Evolutionary conservation across 2,329 filamentous ascomycete species (phyloP).

Genomic region (Nothopassalora personata): DNA sequence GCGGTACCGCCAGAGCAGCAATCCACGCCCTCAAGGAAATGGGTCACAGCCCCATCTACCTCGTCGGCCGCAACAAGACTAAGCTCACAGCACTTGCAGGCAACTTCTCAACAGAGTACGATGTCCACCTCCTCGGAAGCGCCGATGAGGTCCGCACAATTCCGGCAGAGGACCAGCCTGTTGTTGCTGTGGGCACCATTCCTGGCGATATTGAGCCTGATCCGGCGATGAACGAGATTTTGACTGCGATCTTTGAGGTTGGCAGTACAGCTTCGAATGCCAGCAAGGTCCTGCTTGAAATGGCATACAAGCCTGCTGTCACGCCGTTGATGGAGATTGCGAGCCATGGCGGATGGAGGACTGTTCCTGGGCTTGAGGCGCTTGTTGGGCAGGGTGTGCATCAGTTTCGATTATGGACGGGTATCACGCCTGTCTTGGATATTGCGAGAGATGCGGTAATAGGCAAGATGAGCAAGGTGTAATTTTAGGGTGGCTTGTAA

Average conservation of each 20-base stretch:
- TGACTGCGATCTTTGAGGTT: constrained; percentile 51
- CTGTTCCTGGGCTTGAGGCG: constrained; percentile 82
- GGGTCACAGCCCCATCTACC: constrained; percentile 78
- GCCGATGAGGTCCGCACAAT: constrained; percentile 48
- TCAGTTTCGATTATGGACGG: constrained; percentile 76
- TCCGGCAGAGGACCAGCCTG: constrained; percentile 47
- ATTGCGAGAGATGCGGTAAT: constrained; percentile 55
- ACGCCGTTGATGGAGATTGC: constrained; percentile 85
- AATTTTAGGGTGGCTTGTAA: background rate
- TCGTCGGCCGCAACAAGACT: constrained; percentile 68
- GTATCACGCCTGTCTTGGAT: constrained; percentile 66
- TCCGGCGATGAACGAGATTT: constrained; percentile 57
- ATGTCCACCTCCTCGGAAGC: constrained; percentile 59
- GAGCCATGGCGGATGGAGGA: constrained; percentile 67
- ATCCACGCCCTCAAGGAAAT: constrained; percentile 82
- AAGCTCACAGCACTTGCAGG: constrained; percentile 64
- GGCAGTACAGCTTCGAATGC: constrained; percentile 42
- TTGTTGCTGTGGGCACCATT: constrained; percentile 81
- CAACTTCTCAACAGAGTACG: constrained; percentile 69
- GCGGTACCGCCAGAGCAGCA: constrained; percentile 85
- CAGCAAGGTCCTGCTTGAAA: constrained; percentile 70
- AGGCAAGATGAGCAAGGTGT: constrained; percentile 20
- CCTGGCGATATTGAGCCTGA: constrained; percentile 85
- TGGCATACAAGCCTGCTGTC: constrained; percentile 87
- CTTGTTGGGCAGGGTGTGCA: constrained; percentile 78